Evolutionary conservation across 805 yeast species (phyloP).

Genomic region (Komagataella pastoris): DNA sequence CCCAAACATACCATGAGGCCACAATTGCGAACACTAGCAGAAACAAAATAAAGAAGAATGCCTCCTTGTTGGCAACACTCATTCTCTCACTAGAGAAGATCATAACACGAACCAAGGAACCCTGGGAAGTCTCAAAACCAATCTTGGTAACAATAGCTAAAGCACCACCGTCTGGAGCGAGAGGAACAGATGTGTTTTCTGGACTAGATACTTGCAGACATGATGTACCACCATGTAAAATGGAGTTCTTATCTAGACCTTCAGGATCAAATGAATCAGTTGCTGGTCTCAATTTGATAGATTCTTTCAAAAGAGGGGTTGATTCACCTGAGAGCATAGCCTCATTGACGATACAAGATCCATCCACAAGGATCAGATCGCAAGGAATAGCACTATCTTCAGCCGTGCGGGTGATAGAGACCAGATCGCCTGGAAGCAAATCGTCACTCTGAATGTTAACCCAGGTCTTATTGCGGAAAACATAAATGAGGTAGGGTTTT

Average conservation of each 20-base stretch:
- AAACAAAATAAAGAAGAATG: conserved; percentile 83
- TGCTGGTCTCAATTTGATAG: conserved; percentile 70
- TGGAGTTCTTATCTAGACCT: conserved; percentile 78
- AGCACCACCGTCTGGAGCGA: conserved; percentile 88
- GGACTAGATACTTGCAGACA: conserved; percentile 83
- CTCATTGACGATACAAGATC: conserved; percentile 92
- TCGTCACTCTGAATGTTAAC: conserved; percentile 51
- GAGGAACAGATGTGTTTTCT: conserved; percentile 31
- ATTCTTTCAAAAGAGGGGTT: conserved; percentile 90
- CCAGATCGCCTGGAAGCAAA: conserved; percentile 83
- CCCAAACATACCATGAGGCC: conserved; percentile 97
- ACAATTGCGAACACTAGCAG: conserved; percentile 83
- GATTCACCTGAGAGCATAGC: conserved; percentile 99
- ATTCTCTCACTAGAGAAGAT: conserved; percentile 93
- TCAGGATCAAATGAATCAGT: conserved; percentile 58
- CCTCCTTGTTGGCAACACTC: conserved; percentile 90
- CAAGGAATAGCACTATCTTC: conserved; percentile 94
- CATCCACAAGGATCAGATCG: conserved; percentile 75
- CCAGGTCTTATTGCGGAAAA: conserved; percentile 65
- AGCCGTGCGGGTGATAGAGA: conserved; percentile 74
- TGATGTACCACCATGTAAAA: conserved; percentile 92
- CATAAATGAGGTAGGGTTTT: conserved; percentile 75
- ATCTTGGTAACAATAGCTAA: conserved; percentile 82
- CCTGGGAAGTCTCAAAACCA: conserved; percentile 98
- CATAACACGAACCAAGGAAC: conserved; percentile 95